Evolutionary conservation across 1,139 yeast species (phyloP).

Genomic region (Candida neerlandica): DNA sequence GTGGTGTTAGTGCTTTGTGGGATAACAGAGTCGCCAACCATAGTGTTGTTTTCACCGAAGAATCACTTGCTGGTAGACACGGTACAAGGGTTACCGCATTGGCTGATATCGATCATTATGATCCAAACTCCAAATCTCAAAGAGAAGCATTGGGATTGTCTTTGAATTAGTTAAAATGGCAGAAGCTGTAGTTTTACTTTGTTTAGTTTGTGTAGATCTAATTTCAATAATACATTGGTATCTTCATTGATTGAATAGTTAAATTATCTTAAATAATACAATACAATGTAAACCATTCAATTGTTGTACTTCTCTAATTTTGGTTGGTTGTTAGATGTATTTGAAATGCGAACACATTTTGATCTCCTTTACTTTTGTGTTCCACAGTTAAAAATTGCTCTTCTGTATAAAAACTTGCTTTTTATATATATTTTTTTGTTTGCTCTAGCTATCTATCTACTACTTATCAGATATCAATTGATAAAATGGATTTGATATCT

Average conservation of each 20-base stretch:
- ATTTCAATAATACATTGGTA: constrained; percentile 12
- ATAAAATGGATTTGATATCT: constrained; percentile 19
- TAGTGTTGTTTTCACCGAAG: constrained; percentile 54
- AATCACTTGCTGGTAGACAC: constrained; percentile 52
- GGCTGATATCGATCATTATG: constrained; percentile 58
- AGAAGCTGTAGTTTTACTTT: neutral
- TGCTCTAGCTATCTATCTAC: too few species aligned
- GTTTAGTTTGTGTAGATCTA: neutral
- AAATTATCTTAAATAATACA: too few species aligned
- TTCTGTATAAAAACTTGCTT: neutral
- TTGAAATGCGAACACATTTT: too few species aligned
- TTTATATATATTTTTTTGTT: neutral
- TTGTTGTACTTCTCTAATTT: too few species aligned
- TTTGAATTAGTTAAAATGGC: constrained; percentile 18
- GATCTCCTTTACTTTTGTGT: too few species aligned
- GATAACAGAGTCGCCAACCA: constrained; percentile 58
- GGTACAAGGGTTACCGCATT: constrained; percentile 62
- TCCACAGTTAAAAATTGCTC: too few species aligned
- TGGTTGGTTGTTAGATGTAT: too few species aligned
- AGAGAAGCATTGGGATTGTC: constrained; percentile 54
- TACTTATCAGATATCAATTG: neutral
- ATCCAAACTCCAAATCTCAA: constrained; percentile 53
- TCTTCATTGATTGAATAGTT: too few species aligned
- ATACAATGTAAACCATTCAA: too few species aligned
- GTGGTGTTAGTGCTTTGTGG: constrained; percentile 60